Evolutionary conservation across 139 green algal species (phyloP), one percentile per base, ranked within the genome.

Genomic region (Tetraselmis striata): DNA sequence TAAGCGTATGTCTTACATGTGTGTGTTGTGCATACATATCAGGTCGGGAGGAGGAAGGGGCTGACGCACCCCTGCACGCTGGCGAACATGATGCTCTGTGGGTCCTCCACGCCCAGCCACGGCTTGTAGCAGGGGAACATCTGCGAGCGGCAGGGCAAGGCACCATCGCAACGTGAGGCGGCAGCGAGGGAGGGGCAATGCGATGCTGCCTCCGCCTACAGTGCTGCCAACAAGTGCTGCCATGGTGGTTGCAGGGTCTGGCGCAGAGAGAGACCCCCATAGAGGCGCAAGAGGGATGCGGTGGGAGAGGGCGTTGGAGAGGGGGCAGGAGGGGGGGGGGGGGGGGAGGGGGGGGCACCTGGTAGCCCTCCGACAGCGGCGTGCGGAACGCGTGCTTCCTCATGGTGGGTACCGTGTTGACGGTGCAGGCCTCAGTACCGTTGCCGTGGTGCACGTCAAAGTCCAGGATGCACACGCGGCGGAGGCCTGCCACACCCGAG

Each of bases 371-470:
- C 29, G 82, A 88, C 79, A 92, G 92, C 2, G 93, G 93, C 27
- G 92, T 97, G 1, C 59, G 75, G 83, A 93, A 91, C 24, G 76
- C 45, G 77, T 88, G 80, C 28, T 79, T 84, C 11, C 28, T 2
- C 1, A 84, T 32, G 79, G 81, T 83, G 23, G 89, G 90, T 1
- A 88, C 67, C 0, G 87, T 91, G 84, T 88, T 90, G 80, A 82
- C 79, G 23, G 93, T 88, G 67, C 88, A 87, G 32, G 88, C 92
- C 86, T 93, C 87, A 2, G 95, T 98, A 81, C 95, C 95, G 88
- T 98, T 98, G 84, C 95, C 95, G 87, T 97, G 93, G 87, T 98
- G 95, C 81, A 85, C 94, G 84, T 98, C 95, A 90, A 98, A 98
- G 84, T 98, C 95, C 28, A 98, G 81, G 31, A 98, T 91, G 0